Percentiles rank a stretch among this genome's conserved stretches.
These are phyloP conservation scores for Murraya koenigii DNA, from an alignment of 345 rosid genomes.

Conservation along the genomic window DNA sequence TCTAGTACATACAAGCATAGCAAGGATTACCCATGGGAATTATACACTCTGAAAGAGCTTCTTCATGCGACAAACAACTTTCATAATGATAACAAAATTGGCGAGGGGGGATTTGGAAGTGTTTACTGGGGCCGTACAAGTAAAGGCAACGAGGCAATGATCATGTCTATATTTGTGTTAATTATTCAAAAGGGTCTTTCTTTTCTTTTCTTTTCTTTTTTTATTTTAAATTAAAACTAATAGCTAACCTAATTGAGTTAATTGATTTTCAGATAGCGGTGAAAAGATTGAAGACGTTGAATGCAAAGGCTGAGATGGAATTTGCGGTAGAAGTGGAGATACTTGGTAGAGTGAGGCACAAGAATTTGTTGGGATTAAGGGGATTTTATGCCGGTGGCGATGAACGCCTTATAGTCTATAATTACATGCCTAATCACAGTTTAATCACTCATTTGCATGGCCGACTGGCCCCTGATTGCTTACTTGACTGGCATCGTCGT, in stretches of 20 bases:
- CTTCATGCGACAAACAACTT: conserved; percentile 64
- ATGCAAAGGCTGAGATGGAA: conserved; percentile 67
- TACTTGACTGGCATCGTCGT: conserved; percentile 60
- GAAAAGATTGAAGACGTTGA: conserved; percentile 63
- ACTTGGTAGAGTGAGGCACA: conserved; percentile 67
- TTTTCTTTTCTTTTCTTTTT: background rate
- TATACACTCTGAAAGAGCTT: conserved; percentile 52
- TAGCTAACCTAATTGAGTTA: background rate
- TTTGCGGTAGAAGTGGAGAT: conserved; percentile 76
- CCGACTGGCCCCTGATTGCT: conserved; percentile 48
- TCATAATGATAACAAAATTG: conserved; percentile 61
- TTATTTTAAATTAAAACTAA: background rate
- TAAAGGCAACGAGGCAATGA: conserved; percentile 56
- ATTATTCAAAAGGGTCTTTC: background rate
- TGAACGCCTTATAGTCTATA: conserved; percentile 65
- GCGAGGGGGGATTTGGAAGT: conserved; percentile 72
- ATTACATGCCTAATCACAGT: conserved; percentile 74
- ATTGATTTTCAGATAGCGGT: conserved; percentile 55
- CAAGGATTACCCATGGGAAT: conserved; percentile 56
- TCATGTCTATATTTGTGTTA: background rate
- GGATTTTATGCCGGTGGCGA: conserved; percentile 69
- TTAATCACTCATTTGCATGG: conserved; percentile 66
- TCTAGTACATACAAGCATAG: conserved; percentile 18
- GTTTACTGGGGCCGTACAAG: conserved; percentile 71
- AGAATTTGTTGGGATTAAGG: conserved; percentile 56